Conservation (phyloP, 495 filamentous ascomycete genomes). For the Lasiosphaeriaceae sp. region DNA sequence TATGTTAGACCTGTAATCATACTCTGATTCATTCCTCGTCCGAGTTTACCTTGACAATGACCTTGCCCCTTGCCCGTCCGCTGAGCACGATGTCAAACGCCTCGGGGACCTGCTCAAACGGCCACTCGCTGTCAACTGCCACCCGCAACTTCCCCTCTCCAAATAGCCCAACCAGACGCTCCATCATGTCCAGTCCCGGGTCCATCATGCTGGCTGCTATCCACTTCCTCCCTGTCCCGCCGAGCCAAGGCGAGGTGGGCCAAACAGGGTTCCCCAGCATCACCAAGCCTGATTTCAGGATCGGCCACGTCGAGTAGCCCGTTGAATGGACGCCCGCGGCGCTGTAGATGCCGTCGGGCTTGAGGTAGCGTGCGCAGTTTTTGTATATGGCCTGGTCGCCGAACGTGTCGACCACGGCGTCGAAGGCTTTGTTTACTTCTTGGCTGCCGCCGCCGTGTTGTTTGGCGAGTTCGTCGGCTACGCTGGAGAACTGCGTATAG, state of each 20-base stretch:
- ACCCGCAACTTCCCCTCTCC: constrained; percentile 28
- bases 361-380: constrained; percentile 26
- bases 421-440: constrained; percentile 30
- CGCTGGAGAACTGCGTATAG: constrained; percentile 18
- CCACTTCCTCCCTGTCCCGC: constrained; percentile 29
- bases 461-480: constrained; percentile 21
- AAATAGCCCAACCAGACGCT: constrained; percentile 24
- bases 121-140: constrained; percentile 25
- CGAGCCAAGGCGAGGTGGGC: constrained; percentile 26
- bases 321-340: constrained; percentile 25
- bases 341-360: constrained; percentile 28
- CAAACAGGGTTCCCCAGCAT: constrained; percentile 28
- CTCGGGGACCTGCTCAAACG: constrained; percentile 26
- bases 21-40: not conserved
- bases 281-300: constrained; percentile 18
- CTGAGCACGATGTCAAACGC: constrained; percentile 26
- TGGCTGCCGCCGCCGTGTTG: constrained; percentile 3
- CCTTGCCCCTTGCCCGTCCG: constrained; percentile 30
- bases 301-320: constrained; percentile 15
- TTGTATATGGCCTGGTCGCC: constrained; percentile 33
- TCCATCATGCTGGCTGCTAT: constrained; percentile 24
- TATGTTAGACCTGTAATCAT: too few relatives aligned
- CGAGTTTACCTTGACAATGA: constrained; percentile 20
- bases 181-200: constrained; percentile 24
- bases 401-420: constrained; percentile 30